Conservation (phyloP, 306 rosid genomes). For the Prinsepia uniflora region DNA sequence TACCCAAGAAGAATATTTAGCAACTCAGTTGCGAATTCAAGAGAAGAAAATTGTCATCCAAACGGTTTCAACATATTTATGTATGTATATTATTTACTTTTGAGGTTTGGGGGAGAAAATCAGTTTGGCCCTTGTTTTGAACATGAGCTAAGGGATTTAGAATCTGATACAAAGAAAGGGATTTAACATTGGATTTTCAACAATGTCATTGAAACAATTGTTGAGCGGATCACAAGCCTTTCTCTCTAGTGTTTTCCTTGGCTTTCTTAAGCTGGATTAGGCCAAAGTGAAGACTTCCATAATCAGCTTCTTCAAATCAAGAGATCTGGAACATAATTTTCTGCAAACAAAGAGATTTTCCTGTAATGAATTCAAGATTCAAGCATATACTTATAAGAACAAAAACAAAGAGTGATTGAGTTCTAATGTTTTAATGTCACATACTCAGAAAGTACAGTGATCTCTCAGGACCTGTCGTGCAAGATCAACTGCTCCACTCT, state of each 20-base stretch:
- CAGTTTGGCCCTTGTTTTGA: not conserved
- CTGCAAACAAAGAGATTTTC: not conserved
- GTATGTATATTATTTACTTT: not conserved
- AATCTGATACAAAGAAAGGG: not conserved
- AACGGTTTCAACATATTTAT: not conserved
- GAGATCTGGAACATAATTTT: not conserved
- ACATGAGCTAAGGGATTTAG: not conserved
- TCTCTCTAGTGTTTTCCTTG: not conserved
- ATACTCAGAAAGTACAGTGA: slow-evolving; percentile 52
- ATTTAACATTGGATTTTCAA: not conserved
- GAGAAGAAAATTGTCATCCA: not conserved
- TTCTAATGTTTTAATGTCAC: not conserved
- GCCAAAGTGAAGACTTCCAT: not conserved
- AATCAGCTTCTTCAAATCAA: not conserved
- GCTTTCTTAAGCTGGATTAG: not conserved
- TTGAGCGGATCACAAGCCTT: slow-evolving; percentile 1
- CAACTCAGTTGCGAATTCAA: too few relatives aligned
- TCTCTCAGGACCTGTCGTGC: slow-evolving; percentile 79
- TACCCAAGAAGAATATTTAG: too few relatives aligned
- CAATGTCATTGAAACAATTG: not conserved
- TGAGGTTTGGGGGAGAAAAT: not conserved
- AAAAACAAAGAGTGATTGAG: not conserved
- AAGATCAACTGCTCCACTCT: slow-evolving; percentile 84
- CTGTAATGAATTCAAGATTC: not conserved
- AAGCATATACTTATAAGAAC: not conserved